phyloP scores from a whole-genome alignment of 2,329 filamentous ascomycete genomes.

The Thielaviopsis populi region DNA sequence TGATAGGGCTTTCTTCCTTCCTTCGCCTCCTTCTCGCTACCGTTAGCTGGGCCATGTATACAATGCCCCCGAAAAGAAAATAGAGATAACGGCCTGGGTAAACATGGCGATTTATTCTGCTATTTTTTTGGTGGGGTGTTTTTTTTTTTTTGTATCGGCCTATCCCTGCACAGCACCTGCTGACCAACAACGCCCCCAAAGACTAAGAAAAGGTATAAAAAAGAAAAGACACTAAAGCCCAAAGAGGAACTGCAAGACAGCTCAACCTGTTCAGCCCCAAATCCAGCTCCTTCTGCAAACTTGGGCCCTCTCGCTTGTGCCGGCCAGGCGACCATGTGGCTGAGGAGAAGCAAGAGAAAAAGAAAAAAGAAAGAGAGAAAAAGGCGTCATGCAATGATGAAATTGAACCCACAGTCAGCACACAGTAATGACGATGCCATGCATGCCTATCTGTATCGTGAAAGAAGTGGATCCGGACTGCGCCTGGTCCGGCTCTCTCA shows the following conservation, averaged over 20 bases:
- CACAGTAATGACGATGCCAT: background rate
- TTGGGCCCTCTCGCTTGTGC: background rate
- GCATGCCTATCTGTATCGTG: background rate
- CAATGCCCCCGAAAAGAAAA: background rate
- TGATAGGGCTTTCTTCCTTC: background rate
- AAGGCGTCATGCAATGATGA: background rate
- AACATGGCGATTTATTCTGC: background rate
- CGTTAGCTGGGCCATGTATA: background rate
- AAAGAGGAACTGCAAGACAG: background rate
- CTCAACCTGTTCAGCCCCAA: background rate
- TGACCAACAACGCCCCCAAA: background rate
- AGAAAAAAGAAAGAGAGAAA: background rate
- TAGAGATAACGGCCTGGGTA: background rate
- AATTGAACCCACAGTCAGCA: background rate
- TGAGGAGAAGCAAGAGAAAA: background rate
- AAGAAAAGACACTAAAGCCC: background rate
- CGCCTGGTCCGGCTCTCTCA: too few species aligned
- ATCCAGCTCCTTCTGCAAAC: background rate
- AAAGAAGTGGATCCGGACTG: too few species aligned
- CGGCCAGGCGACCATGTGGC: constrained; percentile 3
- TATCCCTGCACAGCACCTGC: too few species aligned
- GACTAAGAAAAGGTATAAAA: background rate
- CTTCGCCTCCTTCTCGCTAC: background rate
- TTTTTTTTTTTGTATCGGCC: background rate
- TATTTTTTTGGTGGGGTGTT: background rate